phyloP scores from a whole-genome alignment of 192 early-diverging fungal genomes.

The Mycoemilia scoparia region DNA sequence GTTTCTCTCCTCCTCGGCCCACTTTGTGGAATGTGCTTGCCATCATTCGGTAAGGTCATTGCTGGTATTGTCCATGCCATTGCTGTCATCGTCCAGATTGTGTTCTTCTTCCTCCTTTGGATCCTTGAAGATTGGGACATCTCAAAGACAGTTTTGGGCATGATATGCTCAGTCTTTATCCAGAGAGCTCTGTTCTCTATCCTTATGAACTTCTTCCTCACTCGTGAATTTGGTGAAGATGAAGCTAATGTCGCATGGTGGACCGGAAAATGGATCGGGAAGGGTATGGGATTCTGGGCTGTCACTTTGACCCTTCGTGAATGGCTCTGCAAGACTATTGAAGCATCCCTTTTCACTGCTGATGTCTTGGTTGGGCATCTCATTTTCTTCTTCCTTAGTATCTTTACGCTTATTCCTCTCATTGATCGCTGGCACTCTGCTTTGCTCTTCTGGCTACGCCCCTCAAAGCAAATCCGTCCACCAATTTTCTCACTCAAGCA shows the following conservation, averaged over 20 bases:
- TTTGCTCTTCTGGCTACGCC: conserved; percentile 72
- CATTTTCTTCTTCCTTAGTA: conserved; percentile 53
- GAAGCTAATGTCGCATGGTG: conserved; percentile 74
- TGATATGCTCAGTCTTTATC: conserved; percentile 43
- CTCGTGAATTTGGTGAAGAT: conserved; percentile 69
- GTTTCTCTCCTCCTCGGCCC: conserved; percentile 45
- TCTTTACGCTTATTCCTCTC: conserved; percentile 52
- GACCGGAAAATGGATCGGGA: conserved; percentile 67
- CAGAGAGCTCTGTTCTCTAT: conserved; percentile 52
- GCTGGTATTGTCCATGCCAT: conserved; percentile 43
- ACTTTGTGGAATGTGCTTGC: conserved; percentile 38
- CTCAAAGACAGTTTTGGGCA: conserved; percentile 40
- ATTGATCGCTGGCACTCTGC: conserved; percentile 55
- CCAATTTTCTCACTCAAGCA: conserved; percentile 56
- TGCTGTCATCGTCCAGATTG: conserved; percentile 41
- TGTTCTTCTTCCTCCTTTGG: conserved; percentile 44
- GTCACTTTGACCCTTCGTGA: conserved; percentile 61
- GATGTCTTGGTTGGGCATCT: conserved; percentile 64
- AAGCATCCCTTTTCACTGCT: conserved; percentile 61
- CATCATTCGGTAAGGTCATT: conserved; percentile 54
- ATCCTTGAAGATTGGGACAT: conserved; percentile 47
- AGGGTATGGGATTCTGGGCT: conserved; percentile 45
- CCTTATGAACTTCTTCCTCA: conserved; percentile 46
- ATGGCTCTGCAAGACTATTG: conserved; percentile 65
- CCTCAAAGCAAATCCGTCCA: conserved; percentile 54